Base-by-base conservation (phyloP, 2,329 filamentous ascomycete genomes). In the Immersiporthe knoxdaviesiana region DNA sequence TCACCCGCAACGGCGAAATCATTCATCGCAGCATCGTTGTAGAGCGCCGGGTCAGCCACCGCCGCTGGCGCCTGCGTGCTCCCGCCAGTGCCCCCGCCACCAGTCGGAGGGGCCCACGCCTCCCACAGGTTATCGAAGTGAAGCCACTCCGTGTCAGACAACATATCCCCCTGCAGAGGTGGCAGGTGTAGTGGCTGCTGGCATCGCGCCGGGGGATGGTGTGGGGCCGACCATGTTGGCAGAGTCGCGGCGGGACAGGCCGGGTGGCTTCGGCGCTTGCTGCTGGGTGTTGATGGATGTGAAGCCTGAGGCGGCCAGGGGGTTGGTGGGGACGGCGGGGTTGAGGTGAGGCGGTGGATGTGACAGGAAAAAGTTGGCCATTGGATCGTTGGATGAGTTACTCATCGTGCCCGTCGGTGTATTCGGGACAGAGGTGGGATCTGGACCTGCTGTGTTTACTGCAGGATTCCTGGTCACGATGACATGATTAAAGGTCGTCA, bases 401-500 rank as follows among this genome's bases (percentile, higher is more conserved):
- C 62, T 61, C 37, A 69, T 62, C 2, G 59, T 21, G 24, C 60
- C 66, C 24, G 64, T 61, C 1, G 69, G 69, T 21, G 69, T 71
- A 37, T 58, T 71, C 8, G 67, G 69, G 1, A 71, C 63, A 39
- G 67, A 69, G 37, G 67, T n/a, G 0, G 67, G 64, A 32, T 71
- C 69, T 5, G 67, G 65, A 5, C 32, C 21, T 3, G 67, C 54
- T 44, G 54, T 11, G 10, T 39, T n/a, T 10, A n/a, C 16, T 35
- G 39, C 41, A 37, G 69, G 69, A 2, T 58, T 59, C 16, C 69
- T 59, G 35, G 50, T 32, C 3, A 71, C 69, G 47, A 71, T 66
- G 27, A 71, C 67, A 27, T 69, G 68, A 61, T 71, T 77, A 70
- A 88, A 88, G 7, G 80, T 81, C 3, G 79, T 78, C 16, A 88